Conservation (phyloP, 768 basidiomycete genomes). For the Sarcomyxa edulis region DNA sequence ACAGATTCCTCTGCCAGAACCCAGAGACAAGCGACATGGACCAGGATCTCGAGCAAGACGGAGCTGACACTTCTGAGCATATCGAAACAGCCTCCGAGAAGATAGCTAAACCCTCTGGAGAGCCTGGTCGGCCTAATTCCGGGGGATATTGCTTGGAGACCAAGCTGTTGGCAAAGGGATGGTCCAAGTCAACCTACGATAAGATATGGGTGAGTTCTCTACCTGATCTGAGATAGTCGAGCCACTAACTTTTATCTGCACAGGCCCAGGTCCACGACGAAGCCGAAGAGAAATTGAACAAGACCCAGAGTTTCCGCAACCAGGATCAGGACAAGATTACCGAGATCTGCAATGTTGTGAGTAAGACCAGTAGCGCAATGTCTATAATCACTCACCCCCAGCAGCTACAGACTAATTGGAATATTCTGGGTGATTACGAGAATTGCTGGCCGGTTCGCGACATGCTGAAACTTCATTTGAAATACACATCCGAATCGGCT, state of each 20-base stretch:
- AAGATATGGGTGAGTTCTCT: not conserved
- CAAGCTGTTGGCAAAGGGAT: not conserved
- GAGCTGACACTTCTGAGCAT: not conserved
- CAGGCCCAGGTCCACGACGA: not conserved
- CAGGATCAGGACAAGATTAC: not conserved
- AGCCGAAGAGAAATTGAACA: not conserved
- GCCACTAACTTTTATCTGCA: not conserved
- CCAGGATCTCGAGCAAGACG: too few relatives aligned
- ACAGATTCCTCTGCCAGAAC: not conserved
- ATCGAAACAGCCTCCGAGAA: not conserved
- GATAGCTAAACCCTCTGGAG: conserved; percentile 2
- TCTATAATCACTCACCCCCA: not conserved
- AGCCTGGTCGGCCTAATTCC: conserved; percentile 3
- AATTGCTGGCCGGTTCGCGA: conserved; percentile 2
- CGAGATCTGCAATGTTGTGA: not conserved
- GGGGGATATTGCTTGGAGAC: conserved; percentile 1
- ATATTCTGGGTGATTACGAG: not conserved
- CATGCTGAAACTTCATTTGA: conserved; percentile 2
- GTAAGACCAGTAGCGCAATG: not conserved
- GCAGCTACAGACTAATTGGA: conserved; percentile 1
- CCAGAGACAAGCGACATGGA: not conserved
- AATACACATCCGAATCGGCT: conserved; percentile 1
- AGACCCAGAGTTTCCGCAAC: not conserved
- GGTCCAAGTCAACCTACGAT: not conserved
- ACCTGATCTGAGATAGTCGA: not conserved